Base-by-base conservation (phyloP, 371 early-diverging fungal species). In the Thermomucor indicae-seudaticae region DNA sequence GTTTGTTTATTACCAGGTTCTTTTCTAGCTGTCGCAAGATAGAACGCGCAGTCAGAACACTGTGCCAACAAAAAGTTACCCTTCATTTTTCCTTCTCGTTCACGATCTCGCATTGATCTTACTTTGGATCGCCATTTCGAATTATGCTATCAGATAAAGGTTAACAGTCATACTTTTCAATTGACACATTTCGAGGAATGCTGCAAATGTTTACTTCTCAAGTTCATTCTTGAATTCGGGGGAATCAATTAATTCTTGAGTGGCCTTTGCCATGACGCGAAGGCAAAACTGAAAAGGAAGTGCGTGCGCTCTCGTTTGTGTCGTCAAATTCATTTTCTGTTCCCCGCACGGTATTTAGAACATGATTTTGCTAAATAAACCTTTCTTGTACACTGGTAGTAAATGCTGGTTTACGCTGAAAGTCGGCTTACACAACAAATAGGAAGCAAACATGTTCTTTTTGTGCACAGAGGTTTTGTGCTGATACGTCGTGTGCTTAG, bases 111-210 rank as follows among this genome's bases (percentile, higher is more conserved):
- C 10, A 28, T 19, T 39, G 11, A 14, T 30, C 28, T 28, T 47
- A 47, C 57, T 50, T 45, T 32, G 55, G 55, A 54, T 54, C 55
- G 12, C 55, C 55, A 47, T 54, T 22, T 8, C 55, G 55, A 27
- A 54, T 48, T 12, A 47, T 40, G n/a, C 55, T 54, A 28, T 10
- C 32, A 32, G 14, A 32, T 10, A 32, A 14, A 32, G 7, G 14
- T 10, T 32, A 14, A 32, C 32, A 32, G 14, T 32, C 32, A 14
- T 7, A 32, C 7, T 10, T 10, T 7, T 14, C 14, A 32, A 32
- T 14, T 32, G 14, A 45, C 10, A 28, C 10, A 19, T n/a, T 12
- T 32, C 7, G 14, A 32, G 32, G 10, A 32, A 32, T 14, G 10
- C 14, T 32, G 7, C 32, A 32, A 7, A 10, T n/a, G n/a, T 14